These are phyloP conservation scores for Sclerotiophoma versabilis DNA, from an alignment of 2,329 filamentous ascomycete genomes.

Conservation along the genomic window DNA sequence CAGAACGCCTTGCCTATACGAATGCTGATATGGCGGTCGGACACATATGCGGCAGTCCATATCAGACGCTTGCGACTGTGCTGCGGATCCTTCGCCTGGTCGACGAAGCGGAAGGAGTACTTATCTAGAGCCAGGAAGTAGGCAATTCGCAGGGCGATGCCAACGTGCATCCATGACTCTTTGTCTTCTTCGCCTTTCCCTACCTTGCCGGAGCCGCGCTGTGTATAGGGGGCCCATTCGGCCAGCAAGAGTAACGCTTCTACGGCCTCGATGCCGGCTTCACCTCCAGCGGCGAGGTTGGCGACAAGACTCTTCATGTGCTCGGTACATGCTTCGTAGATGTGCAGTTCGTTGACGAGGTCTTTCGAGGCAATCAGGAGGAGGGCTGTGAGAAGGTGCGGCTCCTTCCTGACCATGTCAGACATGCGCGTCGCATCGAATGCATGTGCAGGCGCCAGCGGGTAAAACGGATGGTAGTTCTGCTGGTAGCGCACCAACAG, in stretches of 20 bases:
- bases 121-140: slow-evolving; percentile 75
- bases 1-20: slow-evolving; percentile 76
- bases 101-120: slow-evolving; percentile 69
- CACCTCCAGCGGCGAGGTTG: slow-evolving; percentile 69
- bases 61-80: slow-evolving; percentile 70
- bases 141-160: slow-evolving; percentile 71
- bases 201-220: slow-evolving; percentile 67
- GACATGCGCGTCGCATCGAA: slow-evolving; percentile 63
- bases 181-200: slow-evolving; percentile 77
- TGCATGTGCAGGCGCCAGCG: slow-evolving; percentile 68
- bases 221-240: slow-evolving; percentile 75
- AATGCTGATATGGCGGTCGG: slow-evolving; percentile 65
- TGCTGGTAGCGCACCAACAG: slow-evolving; percentile 67
- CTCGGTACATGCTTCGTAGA: slow-evolving; percentile 71
- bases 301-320: slow-evolving; percentile 75
- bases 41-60: slow-evolving; percentile 64
- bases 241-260: slow-evolving; percentile 74
- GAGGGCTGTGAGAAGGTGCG: slow-evolving; percentile 72
- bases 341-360: slow-evolving; percentile 66
- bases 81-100: slow-evolving; percentile 64
- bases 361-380: slow-evolving; percentile 76
- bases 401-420: slow-evolving; percentile 66
- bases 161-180: slow-evolving; percentile 79
- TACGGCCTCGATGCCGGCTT: slow-evolving; percentile 73
- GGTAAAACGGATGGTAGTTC: slow-evolving; percentile 74